These are phyloP conservation scores for Nicotiana obtusifolia DNA, from an alignment of 257 asterid species.

Conservation along the genomic window DNA sequence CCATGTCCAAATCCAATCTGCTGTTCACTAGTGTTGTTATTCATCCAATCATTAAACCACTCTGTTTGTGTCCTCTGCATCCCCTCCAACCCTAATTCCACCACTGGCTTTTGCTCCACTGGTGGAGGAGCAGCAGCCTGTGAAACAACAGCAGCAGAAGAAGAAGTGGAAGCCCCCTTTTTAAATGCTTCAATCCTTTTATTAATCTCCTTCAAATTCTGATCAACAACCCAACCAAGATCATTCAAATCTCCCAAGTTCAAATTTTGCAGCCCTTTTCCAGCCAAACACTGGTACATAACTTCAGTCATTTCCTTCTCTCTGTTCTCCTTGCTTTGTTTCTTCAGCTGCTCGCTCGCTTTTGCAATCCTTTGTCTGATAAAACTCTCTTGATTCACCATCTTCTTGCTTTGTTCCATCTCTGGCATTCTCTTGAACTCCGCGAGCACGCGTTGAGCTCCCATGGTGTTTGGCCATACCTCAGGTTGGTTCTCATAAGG, in stretches of 20 bases:
- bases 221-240: conserved; percentile 58
- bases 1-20: too few relatives aligned
- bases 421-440: conserved; percentile 85
- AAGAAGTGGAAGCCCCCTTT: conserved; percentile 20
- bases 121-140: neutral
- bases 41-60: conserved; percentile 19
- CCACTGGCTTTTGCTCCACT: conserved; percentile 11
- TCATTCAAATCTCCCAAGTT: conserved; percentile 50
- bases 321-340: conserved; percentile 58
- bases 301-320: conserved; percentile 62
- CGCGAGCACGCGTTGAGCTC: conserved; percentile 51
- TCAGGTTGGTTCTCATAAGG: conserved; percentile 66
- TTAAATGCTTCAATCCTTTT: conserved; percentile 48
- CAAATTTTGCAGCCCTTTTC: conserved; percentile 44
- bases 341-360: conserved; percentile 63
- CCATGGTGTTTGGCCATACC: conserved; percentile 57
- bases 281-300: conserved; percentile 62
- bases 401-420: conserved; percentile 71
- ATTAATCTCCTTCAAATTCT: conserved; percentile 50
- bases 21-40: too few relatives aligned
- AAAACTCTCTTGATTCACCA: conserved; percentile 28
- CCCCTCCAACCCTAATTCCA: conserved; percentile 9
- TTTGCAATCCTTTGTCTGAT: conserved; percentile 52
- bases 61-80: conserved; percentile 36
- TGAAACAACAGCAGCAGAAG: neutral